Evolutionary conservation across 257 asterid species (phyloP), one percentile per base, ranked within the genome.

Genomic region (Capsicum pubescens): DNA sequence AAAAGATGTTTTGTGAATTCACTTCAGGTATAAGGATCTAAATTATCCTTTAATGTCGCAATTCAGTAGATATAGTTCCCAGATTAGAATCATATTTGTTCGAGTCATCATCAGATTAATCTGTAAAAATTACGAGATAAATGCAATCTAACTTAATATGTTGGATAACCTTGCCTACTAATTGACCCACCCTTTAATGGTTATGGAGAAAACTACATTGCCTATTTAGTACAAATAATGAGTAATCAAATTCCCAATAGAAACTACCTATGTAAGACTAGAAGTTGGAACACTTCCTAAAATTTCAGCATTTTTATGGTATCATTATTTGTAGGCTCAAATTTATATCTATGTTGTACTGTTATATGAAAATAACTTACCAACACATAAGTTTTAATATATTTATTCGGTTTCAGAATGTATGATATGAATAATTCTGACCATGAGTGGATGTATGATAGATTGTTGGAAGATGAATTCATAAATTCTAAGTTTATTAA

Each of bases 1-100:
- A 42, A 46, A 48, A n/a, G 17, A 72, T 72, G 59, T 48, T 72
- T 50, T 19, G 12, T 3, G 9, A 72, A n/a, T 72, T 46, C 32
- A 16, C 42, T 0, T 46, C 35, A 11, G n/a, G 59, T 72, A 48
- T 9, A 9, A 72, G 32, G 59, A 52, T 58, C 56, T 46, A 72
- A 72, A 19, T 72, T 11, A 0, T 72, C 42, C 80, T 72, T 72
- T 72, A 42, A 19, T 72, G 0, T 10, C 15, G 4, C 39, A 44
- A 46, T 71, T 10, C 3, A 3, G 80, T 46, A 11, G 80, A 71
- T 71, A n/a, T 71, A 21, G 80, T 71, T 74, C 61, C 42, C 57
- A 13, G 81, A 74, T 13, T 13, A 50, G 19, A 26, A 74, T 42
- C 59, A 21, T 19, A 0, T 21, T 6, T 19, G 21, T 19, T 12